Evolutionary conservation across 2,329 filamentous ascomycete species (phyloP), one percentile per base, ranked within the genome.

Genomic region (Myrmaecium sp.): DNA sequence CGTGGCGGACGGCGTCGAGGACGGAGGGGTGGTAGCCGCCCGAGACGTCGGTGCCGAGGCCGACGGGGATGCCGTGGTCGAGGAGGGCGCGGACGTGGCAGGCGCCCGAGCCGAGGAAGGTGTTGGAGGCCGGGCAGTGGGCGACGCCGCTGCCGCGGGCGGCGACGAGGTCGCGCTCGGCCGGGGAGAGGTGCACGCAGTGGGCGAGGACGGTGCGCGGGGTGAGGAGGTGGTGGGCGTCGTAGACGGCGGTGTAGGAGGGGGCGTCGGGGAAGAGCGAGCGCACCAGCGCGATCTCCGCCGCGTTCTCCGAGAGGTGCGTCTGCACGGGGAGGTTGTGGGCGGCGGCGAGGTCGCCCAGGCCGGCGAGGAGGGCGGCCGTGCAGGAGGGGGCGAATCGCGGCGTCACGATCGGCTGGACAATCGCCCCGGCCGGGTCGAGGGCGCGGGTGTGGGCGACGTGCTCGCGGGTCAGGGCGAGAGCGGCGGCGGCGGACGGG

Each of bases 121-220:
- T 74, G 52, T 98, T 98, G 39, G 74, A 82, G 29, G 76, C 79
- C 0, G 86, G 86, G 47, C 86, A 95, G 52, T 95, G 86, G 4
- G 69, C 69, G 11, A 95, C 64, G 38, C 79, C 81, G 4, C 70
- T 59, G 4, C 65, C 54, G 0, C 74, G 57, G 2, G 43, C 32
- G 1, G 66, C 66, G 28, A 94, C 66, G 7, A 86, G 51, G 6
- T 46, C 46, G 0, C 69, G 66, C 52, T 94, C 86, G 0, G 57
- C 59, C 1, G 69, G 62, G 0, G 60, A 64, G 5, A 94, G 56
- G 51, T 94, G 78, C 1, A 95, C 62, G 0, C 70, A 81, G 47
- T 95, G 86, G 3, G 84, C 86, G 6, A 95, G 63, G 30, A 94
- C 77, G 3, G 79, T 95, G 25, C 67, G 66, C 0, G 62, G 44